These are phyloP conservation scores for Cyberlindnera meyerae DNA, from an alignment of 805 yeast species.

Conservation along the genomic window DNA sequence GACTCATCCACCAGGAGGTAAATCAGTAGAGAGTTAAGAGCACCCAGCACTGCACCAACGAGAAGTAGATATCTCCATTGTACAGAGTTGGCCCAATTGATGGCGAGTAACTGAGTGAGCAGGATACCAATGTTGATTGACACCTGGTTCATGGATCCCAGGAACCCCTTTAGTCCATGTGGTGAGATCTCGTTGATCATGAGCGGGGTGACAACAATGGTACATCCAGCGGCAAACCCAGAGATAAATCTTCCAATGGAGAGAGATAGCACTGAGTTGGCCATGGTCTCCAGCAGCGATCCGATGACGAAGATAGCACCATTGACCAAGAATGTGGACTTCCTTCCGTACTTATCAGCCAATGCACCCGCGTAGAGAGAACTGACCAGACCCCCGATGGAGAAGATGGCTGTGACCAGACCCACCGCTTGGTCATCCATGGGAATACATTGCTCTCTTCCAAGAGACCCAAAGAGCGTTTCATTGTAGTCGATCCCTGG, in stretches of 20 bases:
- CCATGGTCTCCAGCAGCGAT: constrained; percentile 51
- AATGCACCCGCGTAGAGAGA: constrained; percentile 63
- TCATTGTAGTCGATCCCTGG: constrained; percentile 23
- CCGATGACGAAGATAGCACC: constrained; percentile 54
- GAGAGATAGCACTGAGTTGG: constrained; percentile 40
- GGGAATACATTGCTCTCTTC: constrained; percentile 50
- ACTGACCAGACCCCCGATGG: constrained; percentile 79
- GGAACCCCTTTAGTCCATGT: constrained; percentile 55
- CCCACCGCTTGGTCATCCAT: constrained; percentile 60
- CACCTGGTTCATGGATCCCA: constrained; percentile 90
- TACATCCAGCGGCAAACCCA: constrained; percentile 85
- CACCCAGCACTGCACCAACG: constrained; percentile 54
- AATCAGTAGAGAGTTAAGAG: constrained; percentile 40
- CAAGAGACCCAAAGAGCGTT: constrained; percentile 32
- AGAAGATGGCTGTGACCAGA: constrained; percentile 68
- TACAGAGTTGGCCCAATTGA: constrained; percentile 55
- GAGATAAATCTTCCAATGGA: constrained; percentile 67
- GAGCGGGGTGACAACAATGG: constrained; percentile 81
- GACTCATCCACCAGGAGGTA: constrained; percentile 55
- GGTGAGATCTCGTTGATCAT: constrained; percentile 82
- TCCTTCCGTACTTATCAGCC: constrained; percentile 66
- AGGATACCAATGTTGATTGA: constrained; percentile 82
- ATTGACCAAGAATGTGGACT: constrained; percentile 46
- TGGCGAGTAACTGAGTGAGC: constrained; percentile 70
- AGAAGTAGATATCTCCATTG: constrained; percentile 72